These are phyloP conservation scores for Corniculantispora saksenae DNA, from an alignment of 2,329 filamentous ascomycete genomes.

Conservation along the genomic window DNA sequence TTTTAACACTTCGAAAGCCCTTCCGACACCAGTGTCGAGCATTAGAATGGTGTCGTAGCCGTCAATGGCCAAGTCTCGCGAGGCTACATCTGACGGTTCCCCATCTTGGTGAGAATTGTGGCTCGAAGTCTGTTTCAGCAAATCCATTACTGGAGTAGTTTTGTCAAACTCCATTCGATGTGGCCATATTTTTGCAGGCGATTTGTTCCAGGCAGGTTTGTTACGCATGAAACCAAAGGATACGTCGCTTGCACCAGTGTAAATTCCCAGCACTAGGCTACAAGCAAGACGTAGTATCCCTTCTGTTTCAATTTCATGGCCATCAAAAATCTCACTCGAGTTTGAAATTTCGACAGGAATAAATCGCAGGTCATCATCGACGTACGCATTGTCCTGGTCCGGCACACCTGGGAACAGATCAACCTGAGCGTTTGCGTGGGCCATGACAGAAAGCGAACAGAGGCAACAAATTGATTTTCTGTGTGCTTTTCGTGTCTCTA, in stretches of 20 bases:
- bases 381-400: background rate
- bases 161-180: constrained; percentile 1
- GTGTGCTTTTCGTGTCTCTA: no score
- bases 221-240: background rate
- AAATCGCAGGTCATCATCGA: background rate
- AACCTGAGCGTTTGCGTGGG: background rate
- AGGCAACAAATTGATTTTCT: background rate
- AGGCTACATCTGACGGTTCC: background rate
- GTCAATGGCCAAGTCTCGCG: background rate
- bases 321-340: background rate
- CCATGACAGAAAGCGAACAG: background rate
- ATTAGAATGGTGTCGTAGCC: background rate
- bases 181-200: background rate
- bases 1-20: background rate
- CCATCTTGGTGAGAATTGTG: background rate
- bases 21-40: background rate
- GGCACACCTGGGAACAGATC: background rate
- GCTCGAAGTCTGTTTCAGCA: background rate
- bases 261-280: background rate
- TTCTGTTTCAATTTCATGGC: background rate
- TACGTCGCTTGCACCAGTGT: background rate
- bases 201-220: background rate
- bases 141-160: background rate
- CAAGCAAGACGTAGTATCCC: background rate
- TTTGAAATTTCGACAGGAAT: background rate